These are phyloP conservation scores for Papiliotrema fonsecae DNA, from an alignment of 1,284 basidiomycete species.

Conservation along the genomic window DNA sequence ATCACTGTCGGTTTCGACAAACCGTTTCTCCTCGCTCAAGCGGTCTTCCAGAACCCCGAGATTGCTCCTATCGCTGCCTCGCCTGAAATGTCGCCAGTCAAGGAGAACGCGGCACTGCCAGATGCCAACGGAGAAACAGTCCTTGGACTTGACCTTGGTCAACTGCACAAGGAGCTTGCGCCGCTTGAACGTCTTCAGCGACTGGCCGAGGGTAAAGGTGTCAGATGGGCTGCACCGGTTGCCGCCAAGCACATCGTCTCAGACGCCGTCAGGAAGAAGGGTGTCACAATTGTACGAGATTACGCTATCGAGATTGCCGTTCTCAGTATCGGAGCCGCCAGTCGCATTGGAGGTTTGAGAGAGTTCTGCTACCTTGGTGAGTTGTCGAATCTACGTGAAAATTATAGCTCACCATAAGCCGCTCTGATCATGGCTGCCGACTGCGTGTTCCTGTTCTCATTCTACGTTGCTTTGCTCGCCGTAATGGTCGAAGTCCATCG, in stretches of 20 bases:
- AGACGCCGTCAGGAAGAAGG: constrained; percentile 72
- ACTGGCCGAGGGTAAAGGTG: constrained; percentile 46
- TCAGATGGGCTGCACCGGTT: constrained; percentile 53
- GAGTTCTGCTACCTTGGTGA: constrained; percentile 90
- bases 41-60: constrained; percentile 83
- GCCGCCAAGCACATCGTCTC: constrained; percentile 79
- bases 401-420: constrained; percentile 16
- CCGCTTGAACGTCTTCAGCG: constrained; percentile 45
- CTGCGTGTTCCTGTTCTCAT: constrained; percentile 83
- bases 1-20: constrained; percentile 98
- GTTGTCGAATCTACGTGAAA: constrained; percentile 3
- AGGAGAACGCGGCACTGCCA: constrained; percentile 18
- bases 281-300: constrained; percentile 81
- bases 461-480: constrained; percentile 80
- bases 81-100: constrained; percentile 46
- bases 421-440: constrained; percentile 80
- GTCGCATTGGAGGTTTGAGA: constrained; percentile 79
- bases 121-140: constrained; percentile 23
- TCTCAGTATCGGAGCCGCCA: constrained; percentile 78
- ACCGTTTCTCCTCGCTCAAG: constrained; percentile 82
- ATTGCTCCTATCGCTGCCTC: constrained; percentile 51
- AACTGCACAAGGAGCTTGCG: constrained; percentile 44
- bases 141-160: constrained; percentile 39
- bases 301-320: constrained; percentile 90
- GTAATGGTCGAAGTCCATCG: constrained; percentile 84